phyloP scores from a whole-genome alignment of 2,329 filamentous ascomycete species.

The Simplicillium sp. region DNA sequence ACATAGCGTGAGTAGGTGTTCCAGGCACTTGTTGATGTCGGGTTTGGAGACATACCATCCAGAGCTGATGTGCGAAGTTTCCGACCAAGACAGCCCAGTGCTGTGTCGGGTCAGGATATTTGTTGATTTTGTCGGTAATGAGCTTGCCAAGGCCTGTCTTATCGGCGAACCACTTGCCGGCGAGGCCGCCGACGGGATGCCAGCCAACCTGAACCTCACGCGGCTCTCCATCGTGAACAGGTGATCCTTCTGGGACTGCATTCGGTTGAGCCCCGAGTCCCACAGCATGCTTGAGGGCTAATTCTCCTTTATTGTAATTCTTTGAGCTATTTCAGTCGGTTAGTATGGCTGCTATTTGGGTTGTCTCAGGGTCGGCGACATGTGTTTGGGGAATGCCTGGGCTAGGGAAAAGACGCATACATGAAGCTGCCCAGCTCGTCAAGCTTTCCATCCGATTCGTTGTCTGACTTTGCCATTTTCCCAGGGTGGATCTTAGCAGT shows the following conservation, averaged over 20 bases:
- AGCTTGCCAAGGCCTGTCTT: slow-evolving; percentile 43
- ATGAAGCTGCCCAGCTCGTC: too few species aligned
- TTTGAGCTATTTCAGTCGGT: slow-evolving; percentile 12
- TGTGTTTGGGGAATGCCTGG: neutral
- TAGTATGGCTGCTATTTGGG: too few species aligned
- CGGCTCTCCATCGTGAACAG: slow-evolving; percentile 17
- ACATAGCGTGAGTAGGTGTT: neutral
- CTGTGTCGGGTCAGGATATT: slow-evolving; percentile 49
- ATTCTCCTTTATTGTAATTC: slow-evolving; percentile 23
- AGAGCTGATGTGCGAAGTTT: slow-evolving; percentile 46
- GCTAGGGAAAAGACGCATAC: neutral
- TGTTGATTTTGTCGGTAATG: slow-evolving; percentile 44
- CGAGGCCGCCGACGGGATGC: slow-evolving; percentile 47
- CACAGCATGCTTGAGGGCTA: slow-evolving; percentile 23
- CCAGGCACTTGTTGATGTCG: neutral
- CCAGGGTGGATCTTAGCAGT: too few species aligned
- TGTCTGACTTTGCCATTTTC: too few species aligned
- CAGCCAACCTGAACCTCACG: slow-evolving; percentile 42
- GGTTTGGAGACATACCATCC: slow-evolving; percentile 35
- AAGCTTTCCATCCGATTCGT: too few species aligned
- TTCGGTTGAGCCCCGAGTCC: slow-evolving; percentile 22
- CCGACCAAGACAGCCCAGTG: slow-evolving; percentile 51
- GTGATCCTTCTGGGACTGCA: slow-evolving; percentile 17
- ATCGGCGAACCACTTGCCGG: slow-evolving; percentile 50
- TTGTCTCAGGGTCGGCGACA: too few species aligned